Percentiles rank a stretch among this genome's conserved stretches.
These are phyloP conservation scores for Pyricularia grisea DNA, from an alignment of 2,329 filamentous ascomycete species.

Conservation along the genomic window DNA sequence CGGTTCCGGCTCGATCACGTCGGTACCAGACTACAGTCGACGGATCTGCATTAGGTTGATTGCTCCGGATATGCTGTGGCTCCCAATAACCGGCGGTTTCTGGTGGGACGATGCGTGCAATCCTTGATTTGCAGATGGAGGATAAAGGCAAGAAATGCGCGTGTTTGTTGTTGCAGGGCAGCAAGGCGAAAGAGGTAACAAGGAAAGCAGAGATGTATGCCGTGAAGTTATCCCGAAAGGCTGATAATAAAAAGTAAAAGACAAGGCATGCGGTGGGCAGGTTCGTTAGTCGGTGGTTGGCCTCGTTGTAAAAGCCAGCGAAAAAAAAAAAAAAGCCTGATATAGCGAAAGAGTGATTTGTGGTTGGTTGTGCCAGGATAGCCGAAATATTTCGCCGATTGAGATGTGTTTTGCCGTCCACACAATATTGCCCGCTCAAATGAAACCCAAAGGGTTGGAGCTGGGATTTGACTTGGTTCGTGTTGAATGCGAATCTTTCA, in stretches of 20 bases:
- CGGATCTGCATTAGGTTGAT: not conserved
- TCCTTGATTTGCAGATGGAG: not conserved
- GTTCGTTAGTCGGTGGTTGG: not conserved
- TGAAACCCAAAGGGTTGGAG: not conserved
- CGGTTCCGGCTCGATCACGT: not conserved
- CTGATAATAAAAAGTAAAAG: not conserved
- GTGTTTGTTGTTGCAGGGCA: too few relatives aligned
- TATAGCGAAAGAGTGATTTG: not conserved
- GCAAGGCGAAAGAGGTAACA: not conserved
- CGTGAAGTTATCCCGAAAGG: not conserved
- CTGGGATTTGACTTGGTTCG: not conserved
- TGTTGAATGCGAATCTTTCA: not conserved
- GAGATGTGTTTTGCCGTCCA: not conserved
- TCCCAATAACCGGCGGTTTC: not conserved
- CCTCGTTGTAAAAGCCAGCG: not conserved
- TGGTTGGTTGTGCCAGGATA: constrained; percentile 5
- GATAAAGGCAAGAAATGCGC: not conserved
- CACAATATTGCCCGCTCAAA: not conserved
- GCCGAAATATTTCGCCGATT: constrained; percentile 8
- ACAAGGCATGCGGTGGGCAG: not conserved
- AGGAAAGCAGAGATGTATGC: not conserved
- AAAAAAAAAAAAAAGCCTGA: not conserved
- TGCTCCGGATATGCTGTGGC: not conserved
- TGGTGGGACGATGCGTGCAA: not conserved
- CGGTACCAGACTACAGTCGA: constrained; percentile 1